Base-by-base conservation (phyloP, 176 grass and related monocot species). In the Triticum dicoccoides region DNA sequence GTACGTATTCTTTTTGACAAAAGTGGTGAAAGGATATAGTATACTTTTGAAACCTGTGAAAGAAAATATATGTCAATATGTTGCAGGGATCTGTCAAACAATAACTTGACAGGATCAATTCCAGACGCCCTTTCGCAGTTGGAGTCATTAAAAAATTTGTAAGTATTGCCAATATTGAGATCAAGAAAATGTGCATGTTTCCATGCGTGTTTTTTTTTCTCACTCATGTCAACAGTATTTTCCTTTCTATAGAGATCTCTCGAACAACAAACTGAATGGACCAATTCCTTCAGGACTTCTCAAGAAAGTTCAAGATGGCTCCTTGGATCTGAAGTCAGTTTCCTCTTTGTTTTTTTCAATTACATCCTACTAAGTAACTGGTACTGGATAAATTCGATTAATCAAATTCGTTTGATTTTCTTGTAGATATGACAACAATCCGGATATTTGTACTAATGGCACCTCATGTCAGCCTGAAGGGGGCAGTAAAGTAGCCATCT, bases 21-120 rank as follows among this genome's bases (percentile, higher is more conserved):
- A 62, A 27, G 7, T 14, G 45, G 12, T 49, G 12, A 49, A 49
- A 49, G 11, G 11, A 49, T 41, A 9, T 41, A 9, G 38, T 41
- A 9, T 9, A 9, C 2, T 41, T 41, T 10, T 41, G 1, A 41
- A 41, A 41, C 39, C 39, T 41, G 39, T 41, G 39, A 41, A 41
- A 41, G 39, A 41, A 41, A 49, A 3, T 49, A 49, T 14, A 41
- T 41, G 39, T 41, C 39, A 41, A 41, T 41, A 41, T 41, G 24
- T 93, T 92, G 68, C 77, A 92, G 91, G 58, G 81, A 95, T 75
- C 70, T 95, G 21, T 95, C 93, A 25, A 18, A 95, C 83, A 95
- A 95, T 9, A 41, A 41, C 39, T 89, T 95, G 88, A 85, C 32
- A 25, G 90, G 90, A 3, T 20, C 67, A 65, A 85, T 95, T 84